These are phyloP conservation scores for Chrysochromulina tobinii DNA, from an alignment of 78 protist genomes.

Conservation along the genomic window DNA sequence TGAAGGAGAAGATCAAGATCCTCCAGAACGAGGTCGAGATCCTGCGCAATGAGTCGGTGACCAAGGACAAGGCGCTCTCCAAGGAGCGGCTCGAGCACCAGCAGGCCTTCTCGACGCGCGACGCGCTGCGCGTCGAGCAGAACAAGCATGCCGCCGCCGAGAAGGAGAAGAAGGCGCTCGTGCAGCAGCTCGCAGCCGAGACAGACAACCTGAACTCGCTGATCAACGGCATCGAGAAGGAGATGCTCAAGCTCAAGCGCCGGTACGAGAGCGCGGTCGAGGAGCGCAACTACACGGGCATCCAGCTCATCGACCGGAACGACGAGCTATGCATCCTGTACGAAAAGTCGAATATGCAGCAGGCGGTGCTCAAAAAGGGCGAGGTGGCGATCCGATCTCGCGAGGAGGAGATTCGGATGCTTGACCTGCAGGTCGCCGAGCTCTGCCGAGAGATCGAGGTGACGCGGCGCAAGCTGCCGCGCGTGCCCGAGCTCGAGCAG, in stretches of 20 bases:
- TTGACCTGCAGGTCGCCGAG: slow-evolving; percentile 25
- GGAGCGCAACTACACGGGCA: slow-evolving; percentile 73
- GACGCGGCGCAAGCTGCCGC: neutral
- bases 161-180: neutral
- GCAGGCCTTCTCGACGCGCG: neutral
- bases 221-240: slow-evolving; percentile 63
- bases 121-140: slow-evolving; percentile 4
- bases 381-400: slow-evolving; percentile 36
- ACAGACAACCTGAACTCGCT: slow-evolving; percentile 61
- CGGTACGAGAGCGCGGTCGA: slow-evolving; percentile 64
- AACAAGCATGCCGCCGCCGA: neutral
- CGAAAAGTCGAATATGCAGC: slow-evolving; percentile 71
- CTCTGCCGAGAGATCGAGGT: slow-evolving; percentile 23
- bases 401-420: slow-evolving; percentile 47
- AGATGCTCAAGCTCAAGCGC: slow-evolving; percentile 64
- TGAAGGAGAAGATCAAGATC: slow-evolving; percentile 71
- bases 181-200: slow-evolving; percentile 60
- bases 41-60: slow-evolving; percentile 46
- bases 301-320: slow-evolving; percentile 83
- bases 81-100: slow-evolving; percentile 26
- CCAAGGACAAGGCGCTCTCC: slow-evolving; percentile 20
- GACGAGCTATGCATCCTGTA: slow-evolving; percentile 84
- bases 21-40: slow-evolving; percentile 59
- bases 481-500: slow-evolving; percentile 39
- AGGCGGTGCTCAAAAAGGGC: slow-evolving; percentile 52